These are phyloP conservation scores for Leccinum variicolor DNA, from an alignment of 768 basidiomycete genomes.

Conservation along the genomic window DNA sequence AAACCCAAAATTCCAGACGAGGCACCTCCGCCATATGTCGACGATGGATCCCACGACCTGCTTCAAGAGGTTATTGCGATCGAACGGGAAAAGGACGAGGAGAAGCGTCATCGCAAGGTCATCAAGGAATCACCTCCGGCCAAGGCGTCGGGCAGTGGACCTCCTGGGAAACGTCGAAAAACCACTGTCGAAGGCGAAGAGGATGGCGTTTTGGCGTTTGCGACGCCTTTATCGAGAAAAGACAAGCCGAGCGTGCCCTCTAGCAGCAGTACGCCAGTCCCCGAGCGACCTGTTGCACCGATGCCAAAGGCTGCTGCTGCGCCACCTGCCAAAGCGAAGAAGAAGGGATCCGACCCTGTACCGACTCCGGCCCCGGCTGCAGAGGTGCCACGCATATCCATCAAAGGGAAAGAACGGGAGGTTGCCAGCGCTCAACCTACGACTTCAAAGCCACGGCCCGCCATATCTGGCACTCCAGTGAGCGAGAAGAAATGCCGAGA, in stretches of 20 bases:
- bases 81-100: slow-evolving; percentile 61
- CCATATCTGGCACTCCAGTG: slow-evolving; percentile 46
- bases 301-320: slow-evolving; percentile 24
- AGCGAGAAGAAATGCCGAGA: slow-evolving; percentile 85
- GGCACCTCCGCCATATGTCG: slow-evolving; percentile 64
- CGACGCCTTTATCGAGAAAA: slow-evolving; percentile 58
- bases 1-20: slow-evolving; percentile 45
- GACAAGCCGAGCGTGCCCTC: slow-evolving; percentile 30
- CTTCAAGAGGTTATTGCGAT: slow-evolving; percentile 81
- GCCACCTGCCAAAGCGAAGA: slow-evolving; percentile 38
- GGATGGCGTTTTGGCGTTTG: slow-evolving; percentile 59
- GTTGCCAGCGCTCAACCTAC: slow-evolving; percentile 32
- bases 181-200: slow-evolving; percentile 44
- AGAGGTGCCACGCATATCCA: slow-evolving; percentile 38
- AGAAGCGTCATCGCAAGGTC: slow-evolving; percentile 43
- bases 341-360: slow-evolving; percentile 35
- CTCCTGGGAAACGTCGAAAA: slow-evolving; percentile 59
- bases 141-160: slow-evolving; percentile 37
- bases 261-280: slow-evolving; percentile 42
- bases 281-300: slow-evolving; percentile 30
- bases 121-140: slow-evolving; percentile 34
- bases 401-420: slow-evolving; percentile 80
- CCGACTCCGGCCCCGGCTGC: slow-evolving; percentile 16
- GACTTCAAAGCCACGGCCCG: slow-evolving; percentile 37
- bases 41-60: slow-evolving; percentile 80